Conservation (phyloP, 495 filamentous ascomycete species). For the Apodospora peruviana region DNA sequence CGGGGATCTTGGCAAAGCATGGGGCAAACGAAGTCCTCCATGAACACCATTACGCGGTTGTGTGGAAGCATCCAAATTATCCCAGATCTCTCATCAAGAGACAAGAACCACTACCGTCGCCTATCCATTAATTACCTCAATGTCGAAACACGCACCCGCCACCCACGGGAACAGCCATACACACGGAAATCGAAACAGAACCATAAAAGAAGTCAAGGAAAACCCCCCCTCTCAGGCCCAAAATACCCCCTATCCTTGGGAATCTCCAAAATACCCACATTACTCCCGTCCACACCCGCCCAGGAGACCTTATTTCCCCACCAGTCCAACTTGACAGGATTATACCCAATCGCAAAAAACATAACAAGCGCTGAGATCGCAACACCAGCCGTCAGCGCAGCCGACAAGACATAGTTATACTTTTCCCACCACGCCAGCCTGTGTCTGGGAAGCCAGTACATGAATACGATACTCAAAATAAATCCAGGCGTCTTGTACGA, state of each 20-base stretch:
- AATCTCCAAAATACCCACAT: conserved; percentile 20
- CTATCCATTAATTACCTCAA: too few species aligned
- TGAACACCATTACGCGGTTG: too few species aligned
- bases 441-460: conserved; percentile 21
- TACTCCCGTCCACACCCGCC: conserved; percentile 25
- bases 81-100: too few species aligned
- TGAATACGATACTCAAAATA: conserved; percentile 25
- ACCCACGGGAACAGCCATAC: too few species aligned
- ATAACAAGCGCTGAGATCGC: conserved; percentile 56
- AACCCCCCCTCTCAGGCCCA: conserved; percentile 30
- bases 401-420: conserved; percentile 61
- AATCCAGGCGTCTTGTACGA: conserved; percentile 28
- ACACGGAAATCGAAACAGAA: too few species aligned
- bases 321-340: conserved; percentile 49
- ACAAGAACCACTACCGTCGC: too few species aligned
- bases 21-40: too few species aligned
- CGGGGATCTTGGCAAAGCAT: too few species aligned
- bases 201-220: too few species aligned
- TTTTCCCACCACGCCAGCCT: conserved; percentile 34
- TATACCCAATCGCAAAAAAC: conserved; percentile 54
- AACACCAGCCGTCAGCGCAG: conserved; percentile 56
- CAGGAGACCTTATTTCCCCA: conserved; percentile 52
- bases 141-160: too few species aligned
- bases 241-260: conserved; percentile 28
- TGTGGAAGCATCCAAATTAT: too few species aligned